A percentile compares a stretch with the other conserved stretches of the same genome.
phyloP scores from a whole-genome alignment of 2,329 filamentous ascomycete species.

The Myriosclerotinia scirpicola region DNA sequence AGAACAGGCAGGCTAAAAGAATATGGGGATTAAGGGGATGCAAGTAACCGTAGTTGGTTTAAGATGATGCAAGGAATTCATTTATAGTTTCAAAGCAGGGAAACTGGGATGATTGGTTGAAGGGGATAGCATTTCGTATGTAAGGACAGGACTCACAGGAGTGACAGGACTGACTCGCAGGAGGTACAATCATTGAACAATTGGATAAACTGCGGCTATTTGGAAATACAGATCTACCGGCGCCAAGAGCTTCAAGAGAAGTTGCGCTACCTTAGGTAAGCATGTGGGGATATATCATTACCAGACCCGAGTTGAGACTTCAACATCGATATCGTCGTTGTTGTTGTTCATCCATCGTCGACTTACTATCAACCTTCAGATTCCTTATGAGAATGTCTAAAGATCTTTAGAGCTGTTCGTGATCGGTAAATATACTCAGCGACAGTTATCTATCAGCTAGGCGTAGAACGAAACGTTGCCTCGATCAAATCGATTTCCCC shows the following conservation, averaged over 20 bases:
- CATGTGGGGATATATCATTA: background rate
- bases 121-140: constrained; percentile 5
- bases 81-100: constrained; percentile 1
- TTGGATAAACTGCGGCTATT: background rate
- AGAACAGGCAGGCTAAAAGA: background rate
- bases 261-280: background rate
- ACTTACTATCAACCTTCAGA: background rate
- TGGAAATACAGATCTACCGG: background rate
- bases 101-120: background rate
- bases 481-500: background rate
- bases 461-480: background rate
- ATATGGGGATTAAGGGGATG: constrained; percentile 1
- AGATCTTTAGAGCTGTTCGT: background rate
- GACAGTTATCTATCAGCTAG: background rate
- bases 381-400: background rate
- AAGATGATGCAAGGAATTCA: constrained; percentile 21
- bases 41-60: constrained; percentile 14
- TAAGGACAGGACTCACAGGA: background rate
- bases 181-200: background rate
- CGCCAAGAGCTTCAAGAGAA: background rate
- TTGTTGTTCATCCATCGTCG: too few species aligned
- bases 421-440: background rate
- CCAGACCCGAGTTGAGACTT: background rate
- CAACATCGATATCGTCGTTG: too few species aligned
- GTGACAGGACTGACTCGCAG: too few species aligned